Evolutionary conservation across 768 basidiomycete genomes (phyloP).

Genomic region (Cystofilobasidium macerans): DNA sequence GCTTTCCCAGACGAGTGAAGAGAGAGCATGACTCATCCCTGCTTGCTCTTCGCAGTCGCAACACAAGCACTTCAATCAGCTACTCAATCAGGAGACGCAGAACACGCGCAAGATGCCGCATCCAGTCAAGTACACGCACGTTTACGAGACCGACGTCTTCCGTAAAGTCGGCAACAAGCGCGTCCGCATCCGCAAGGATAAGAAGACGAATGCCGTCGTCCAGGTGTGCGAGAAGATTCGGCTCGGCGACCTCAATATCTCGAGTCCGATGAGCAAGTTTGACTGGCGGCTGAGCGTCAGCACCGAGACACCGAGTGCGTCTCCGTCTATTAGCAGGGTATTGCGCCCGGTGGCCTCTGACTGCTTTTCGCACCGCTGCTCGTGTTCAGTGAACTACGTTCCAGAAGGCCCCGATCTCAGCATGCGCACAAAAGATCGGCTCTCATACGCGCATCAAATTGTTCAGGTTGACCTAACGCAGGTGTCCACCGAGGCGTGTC

Average conservation of each 20-base stretch:
- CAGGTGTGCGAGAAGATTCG: slow-evolving; percentile 69
- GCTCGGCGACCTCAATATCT: slow-evolving; percentile 77
- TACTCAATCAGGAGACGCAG: slow-evolving; percentile 62
- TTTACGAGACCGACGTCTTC: slow-evolving; percentile 68
- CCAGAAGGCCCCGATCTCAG: neutral
- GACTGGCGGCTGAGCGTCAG: slow-evolving; percentile 93
- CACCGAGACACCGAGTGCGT: slow-evolving; percentile 74
- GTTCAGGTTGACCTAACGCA: slow-evolving; percentile 89
- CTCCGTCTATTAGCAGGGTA: neutral
- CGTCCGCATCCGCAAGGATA: slow-evolving; percentile 72
- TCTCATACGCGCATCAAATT: slow-evolving; percentile 88
- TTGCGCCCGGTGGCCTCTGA: neutral
- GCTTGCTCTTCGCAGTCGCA: slow-evolving; percentile 48
- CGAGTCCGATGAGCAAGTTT: slow-evolving; percentile 63
- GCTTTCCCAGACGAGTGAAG: no score
- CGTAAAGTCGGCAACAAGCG: slow-evolving; percentile 43
- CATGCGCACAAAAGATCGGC: slow-evolving; percentile 64
- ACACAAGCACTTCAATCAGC: slow-evolving; percentile 71
- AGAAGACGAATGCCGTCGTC: slow-evolving; percentile 55
- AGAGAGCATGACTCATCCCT: no score
- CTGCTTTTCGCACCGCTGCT: neutral
- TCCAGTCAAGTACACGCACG: slow-evolving; percentile 63
- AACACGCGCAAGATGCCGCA: slow-evolving; percentile 47
- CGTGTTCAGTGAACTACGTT: neutral
- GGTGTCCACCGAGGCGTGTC: slow-evolving; percentile 50